Conservation (phyloP, 345 rosid species). For the Camelina hispida region DNA sequence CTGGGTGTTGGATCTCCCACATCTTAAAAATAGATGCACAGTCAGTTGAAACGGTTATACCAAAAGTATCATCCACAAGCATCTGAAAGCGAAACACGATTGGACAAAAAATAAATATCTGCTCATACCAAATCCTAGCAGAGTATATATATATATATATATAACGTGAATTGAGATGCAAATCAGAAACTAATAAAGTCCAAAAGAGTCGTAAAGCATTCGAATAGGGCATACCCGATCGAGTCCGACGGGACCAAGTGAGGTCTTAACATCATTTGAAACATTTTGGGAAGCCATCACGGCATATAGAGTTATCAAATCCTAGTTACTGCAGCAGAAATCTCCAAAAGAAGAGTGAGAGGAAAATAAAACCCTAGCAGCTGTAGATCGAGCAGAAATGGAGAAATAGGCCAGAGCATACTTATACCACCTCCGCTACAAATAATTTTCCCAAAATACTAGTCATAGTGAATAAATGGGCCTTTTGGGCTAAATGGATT, state of each 20-base stretch:
- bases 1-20: conserved; percentile 1
- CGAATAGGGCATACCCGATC: conserved; percentile 64
- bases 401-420: too few species aligned
- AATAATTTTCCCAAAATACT: too few species aligned
- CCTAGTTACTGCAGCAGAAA: neutral
- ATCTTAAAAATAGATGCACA: too few species aligned
- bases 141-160: neutral
- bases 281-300: conserved; percentile 95
- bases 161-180: neutral
- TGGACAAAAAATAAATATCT: neutral
- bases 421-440: too few species aligned
- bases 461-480: too few species aligned
- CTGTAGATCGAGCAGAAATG: too few species aligned
- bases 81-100: conserved; percentile 51
- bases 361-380: neutral
- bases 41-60: too few species aligned
- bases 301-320: conserved; percentile 27
- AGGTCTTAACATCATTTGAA: conserved; percentile 89
- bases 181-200: neutral
- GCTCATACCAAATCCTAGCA: too few species aligned
- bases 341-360: neutral
- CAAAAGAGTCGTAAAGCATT: neutral
- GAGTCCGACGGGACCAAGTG: conserved; percentile 97
- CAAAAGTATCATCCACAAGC: conserved; percentile 83
- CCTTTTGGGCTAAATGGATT: too few species aligned